Conservation (phyloP, 2,329 filamentous ascomycete genomes). For the Lecanosticta acicola region DNA sequence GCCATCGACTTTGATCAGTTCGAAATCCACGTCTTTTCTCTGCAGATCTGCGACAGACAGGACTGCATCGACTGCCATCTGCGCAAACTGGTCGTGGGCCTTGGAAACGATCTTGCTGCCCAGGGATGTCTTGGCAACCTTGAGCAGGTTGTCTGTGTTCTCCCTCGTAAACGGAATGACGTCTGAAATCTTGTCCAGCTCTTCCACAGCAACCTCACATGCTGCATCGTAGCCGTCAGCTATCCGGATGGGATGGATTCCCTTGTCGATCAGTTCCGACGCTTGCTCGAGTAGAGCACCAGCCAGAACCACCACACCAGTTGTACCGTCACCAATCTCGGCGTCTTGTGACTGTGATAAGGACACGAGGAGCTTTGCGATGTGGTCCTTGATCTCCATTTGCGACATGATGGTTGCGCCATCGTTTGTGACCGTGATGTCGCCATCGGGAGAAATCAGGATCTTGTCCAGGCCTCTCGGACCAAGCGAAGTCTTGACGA, state of each 20-base stretch:
- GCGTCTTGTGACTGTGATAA: constrained; percentile 98
- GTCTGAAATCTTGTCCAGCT: constrained; percentile 91
- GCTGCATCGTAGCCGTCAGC: constrained; percentile 97
- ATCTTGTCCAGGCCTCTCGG: constrained; percentile 98
- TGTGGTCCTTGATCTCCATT: constrained; percentile 99
- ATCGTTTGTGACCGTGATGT: constrained; percentile 99
- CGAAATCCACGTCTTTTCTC: constrained; percentile 95
- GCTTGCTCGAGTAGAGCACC: constrained; percentile 94
- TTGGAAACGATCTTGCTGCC: constrained; percentile 99
- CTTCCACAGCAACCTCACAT: constrained; percentile 89
- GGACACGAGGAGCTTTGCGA: constrained; percentile 93
- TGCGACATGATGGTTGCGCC: constrained; percentile 91
- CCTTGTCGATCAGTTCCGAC: constrained; percentile 97
- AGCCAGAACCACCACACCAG: constrained; percentile 91
- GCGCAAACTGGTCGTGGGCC: constrained; percentile 94
- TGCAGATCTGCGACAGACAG: constrained; percentile 93
- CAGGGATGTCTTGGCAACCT: constrained; percentile 90
- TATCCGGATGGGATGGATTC: constrained; percentile 97
- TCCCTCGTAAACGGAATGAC: constrained; percentile 77
- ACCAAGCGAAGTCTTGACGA: constrained; percentile 94
- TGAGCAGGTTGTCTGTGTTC: constrained; percentile 78
- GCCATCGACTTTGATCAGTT: constrained; percentile 98
- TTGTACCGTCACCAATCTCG: constrained; percentile 97
- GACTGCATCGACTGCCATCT: constrained; percentile 95
- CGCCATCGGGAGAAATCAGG: constrained; percentile 94